Evolutionary conservation across 2,329 filamentous ascomycete species (phyloP), one percentile per base, ranked within the genome.

Genomic region (Venturia nashicola): DNA sequence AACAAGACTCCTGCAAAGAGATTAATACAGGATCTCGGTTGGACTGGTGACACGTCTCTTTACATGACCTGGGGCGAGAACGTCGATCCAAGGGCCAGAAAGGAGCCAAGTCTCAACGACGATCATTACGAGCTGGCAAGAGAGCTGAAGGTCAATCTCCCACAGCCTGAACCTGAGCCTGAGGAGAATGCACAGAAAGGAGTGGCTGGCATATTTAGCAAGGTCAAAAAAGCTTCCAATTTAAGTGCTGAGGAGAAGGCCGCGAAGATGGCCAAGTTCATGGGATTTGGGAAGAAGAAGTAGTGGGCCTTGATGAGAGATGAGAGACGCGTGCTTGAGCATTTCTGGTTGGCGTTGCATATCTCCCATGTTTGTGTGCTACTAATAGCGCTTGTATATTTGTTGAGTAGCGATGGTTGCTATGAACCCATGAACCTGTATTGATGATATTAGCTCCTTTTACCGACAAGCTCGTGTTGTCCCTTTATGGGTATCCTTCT

Each of bases 41-140:
- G 97, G 67, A 82, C 80, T 3, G 86, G 86, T 7, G 82, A 85
- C 42, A 86, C 92, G 40, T 78, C 96, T 9, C 78, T 97, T 54
- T 93, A 87, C 65, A 82, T 96, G 66, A 76, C 85, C 0, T 96
- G 91, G 89, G 83, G 85, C 23, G 82, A 86, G 59, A 79, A 74
- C 44, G 88, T 86, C 1, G 79, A 82, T n/a, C 70, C 76, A 1
- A 76, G 80, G 12, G 82, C 80, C 5, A 79, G 86, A 65, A 80
- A 80, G 39, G 76, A 75, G 32, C 77, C 82, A 18, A 84, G 89
- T 62, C 74, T 94, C 64, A 86, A 83, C 66, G 73, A 77, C 51
- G 82, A 84, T 67, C 77, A 40, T 44, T n/a, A 59, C n/a, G 40
- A 44, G 27, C 20, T 16, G 32, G 61, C 64, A 2, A 46, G n/a